phyloP scores from a whole-genome alignment of 305 asterid genomes.

The Solanum hybrid region DNA sequence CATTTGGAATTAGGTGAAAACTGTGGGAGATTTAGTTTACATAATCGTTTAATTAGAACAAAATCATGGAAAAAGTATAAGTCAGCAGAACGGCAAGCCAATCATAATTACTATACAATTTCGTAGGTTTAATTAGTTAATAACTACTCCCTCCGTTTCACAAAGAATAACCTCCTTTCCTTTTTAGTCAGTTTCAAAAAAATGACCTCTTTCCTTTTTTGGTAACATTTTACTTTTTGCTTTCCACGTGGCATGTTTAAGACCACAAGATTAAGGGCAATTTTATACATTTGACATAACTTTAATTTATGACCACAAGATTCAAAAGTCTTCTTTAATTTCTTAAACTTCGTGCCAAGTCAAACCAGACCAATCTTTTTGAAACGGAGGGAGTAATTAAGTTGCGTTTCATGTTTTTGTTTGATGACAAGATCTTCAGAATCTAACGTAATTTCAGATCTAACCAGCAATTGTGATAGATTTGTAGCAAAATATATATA shows the following conservation, averaged over 20 bases:
- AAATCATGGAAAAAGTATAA: not conserved
- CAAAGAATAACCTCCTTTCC: no score
- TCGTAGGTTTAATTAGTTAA: not conserved
- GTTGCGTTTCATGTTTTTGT: not conserved
- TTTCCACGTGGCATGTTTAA: no score
- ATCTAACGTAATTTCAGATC: not conserved
- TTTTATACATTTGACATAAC: no score
- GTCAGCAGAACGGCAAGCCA: not conserved
- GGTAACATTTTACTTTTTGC: no score
- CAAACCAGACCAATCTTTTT: no score
- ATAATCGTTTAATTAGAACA: not conserved
- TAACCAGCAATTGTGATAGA: not conserved
- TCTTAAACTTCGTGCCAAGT: no score
- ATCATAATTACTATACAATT: not conserved
- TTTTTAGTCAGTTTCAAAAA: no score
- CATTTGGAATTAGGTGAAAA: not conserved
- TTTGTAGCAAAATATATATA: not conserved
- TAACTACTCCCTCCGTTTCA: no score
- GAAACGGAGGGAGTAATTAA: not conserved
- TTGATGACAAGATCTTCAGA: not conserved
- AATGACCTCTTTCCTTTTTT: no score
- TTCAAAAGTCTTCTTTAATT: no score
- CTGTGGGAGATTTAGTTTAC: not conserved
- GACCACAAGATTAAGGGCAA: no score
- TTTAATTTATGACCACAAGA: no score